These are phyloP conservation scores for Cryptosporidium bovis DNA, from an alignment of 169 alveolate genomes.

Conservation along the genomic window DNA sequence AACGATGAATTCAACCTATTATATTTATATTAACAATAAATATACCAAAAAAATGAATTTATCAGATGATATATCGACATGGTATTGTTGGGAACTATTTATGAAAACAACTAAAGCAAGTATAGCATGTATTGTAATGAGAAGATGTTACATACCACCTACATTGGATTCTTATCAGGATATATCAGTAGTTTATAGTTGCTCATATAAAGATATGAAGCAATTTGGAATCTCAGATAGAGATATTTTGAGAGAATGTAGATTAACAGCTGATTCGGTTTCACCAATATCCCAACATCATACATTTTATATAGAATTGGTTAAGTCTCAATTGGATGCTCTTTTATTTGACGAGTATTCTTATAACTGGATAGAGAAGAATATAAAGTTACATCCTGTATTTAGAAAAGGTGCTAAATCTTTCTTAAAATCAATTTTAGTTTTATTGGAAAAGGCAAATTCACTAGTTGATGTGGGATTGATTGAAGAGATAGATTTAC, in stretches of 20 bases:
- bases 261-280: conserved; percentile 54
- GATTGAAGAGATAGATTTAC: conserved; percentile 48
- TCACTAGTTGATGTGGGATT: conserved; percentile 37
- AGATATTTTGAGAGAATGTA: conserved; percentile 60
- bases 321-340: conserved; percentile 63
- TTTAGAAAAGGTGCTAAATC: conserved; percentile 47
- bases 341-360: conserved; percentile 61
- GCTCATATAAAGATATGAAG: conserved; percentile 61
- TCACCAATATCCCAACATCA: conserved; percentile 72
- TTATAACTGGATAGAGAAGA: conserved; percentile 47
- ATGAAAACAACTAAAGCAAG: conserved; percentile 38
- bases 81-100: conserved; percentile 68
- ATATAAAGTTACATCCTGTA: conserved; percentile 56
- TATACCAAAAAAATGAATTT: conserved; percentile 62
- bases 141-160: conserved; percentile 67
- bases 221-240: conserved; percentile 42
- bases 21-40: conserved; percentile 24
- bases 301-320: conserved; percentile 38
- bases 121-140: conserved; percentile 57
- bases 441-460: conserved; percentile 47
- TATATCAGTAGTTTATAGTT: conserved; percentile 37
- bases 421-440: conserved; percentile 42
- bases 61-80: conserved; percentile 67
- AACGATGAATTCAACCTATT: conserved; percentile 16
- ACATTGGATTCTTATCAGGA: conserved; percentile 69